Conservation (phyloP, 345 rosid species). For the Durio zibethinus region DNA sequence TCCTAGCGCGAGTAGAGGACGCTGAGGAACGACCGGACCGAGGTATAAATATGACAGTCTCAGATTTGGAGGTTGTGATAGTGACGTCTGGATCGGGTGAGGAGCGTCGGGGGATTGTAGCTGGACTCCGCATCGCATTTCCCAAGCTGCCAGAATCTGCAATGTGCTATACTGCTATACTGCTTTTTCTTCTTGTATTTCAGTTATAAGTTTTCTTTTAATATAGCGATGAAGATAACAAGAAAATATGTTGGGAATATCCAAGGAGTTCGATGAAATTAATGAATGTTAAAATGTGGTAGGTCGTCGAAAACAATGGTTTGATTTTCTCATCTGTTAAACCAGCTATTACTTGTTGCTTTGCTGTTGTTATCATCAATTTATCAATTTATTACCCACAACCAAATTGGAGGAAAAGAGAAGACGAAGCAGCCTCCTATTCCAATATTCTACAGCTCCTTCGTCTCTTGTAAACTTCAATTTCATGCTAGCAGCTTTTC, state of each 20-base stretch:
- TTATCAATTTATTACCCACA: background rate
- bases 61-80: background rate
- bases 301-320: background rate
- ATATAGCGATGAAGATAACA: too few relatives aligned
- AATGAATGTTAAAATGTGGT: background rate
- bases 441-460: background rate
- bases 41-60: background rate
- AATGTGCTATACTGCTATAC: background rate
- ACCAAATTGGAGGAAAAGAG: too few relatives aligned
- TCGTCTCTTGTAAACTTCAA: background rate
- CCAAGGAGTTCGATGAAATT: background rate
- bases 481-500: background rate
- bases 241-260: background rate
- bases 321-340: background rate
- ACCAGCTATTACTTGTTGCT: background rate
- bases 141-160: background rate
- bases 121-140: slow-evolving; percentile 8
- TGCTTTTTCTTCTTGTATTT: background rate
- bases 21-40: background rate
- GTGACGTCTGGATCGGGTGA: background rate
- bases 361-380: background rate
- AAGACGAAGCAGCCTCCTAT: too few relatives aligned
- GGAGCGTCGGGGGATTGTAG: background rate
- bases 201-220: too few relatives aligned
- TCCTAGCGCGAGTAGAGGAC: slow-evolving; percentile 9